These are phyloP conservation scores for Citrullus mucosospermus DNA, from an alignment of 306 rosid genomes.

Conservation along the genomic window DNA sequence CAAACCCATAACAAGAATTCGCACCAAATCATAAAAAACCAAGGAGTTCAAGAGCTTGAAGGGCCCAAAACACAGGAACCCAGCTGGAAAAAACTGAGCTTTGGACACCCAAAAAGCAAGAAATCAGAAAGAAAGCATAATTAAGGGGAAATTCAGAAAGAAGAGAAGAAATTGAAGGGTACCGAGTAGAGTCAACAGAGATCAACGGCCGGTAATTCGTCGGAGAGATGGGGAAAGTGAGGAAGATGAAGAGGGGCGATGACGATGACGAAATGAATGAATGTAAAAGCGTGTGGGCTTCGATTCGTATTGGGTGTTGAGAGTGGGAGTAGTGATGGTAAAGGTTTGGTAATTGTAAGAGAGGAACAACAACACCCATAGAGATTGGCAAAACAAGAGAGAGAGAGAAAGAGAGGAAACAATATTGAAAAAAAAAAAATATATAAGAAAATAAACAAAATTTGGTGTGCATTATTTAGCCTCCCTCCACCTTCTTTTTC, in stretches of 20 bases:
- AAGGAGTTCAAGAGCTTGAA: background rate
- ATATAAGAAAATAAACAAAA: background rate
- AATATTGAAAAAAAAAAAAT: background rate
- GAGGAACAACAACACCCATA: background rate
- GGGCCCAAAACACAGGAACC: background rate
- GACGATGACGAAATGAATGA: slow-evolving; percentile 10
- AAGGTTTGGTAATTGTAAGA: slow-evolving; percentile 8
- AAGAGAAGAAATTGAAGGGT: background rate
- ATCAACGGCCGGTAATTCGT: background rate
- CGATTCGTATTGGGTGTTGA: slow-evolving; percentile 1
- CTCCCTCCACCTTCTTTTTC: background rate
- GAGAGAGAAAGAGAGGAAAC: background rate
- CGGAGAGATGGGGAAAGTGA: background rate
- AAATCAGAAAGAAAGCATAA: background rate
- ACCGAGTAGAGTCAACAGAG: background rate
- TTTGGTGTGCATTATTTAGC: background rate
- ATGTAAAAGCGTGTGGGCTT: slow-evolving; percentile 10
- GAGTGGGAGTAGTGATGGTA: slow-evolving; percentile 8
- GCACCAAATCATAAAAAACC: slow-evolving; percentile 2
- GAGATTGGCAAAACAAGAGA: background rate
- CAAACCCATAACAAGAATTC: slow-evolving; percentile 20
- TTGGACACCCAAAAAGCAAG: background rate
- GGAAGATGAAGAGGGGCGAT: background rate
- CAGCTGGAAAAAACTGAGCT: background rate
- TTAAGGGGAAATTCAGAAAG: background rate